Evolutionary conservation across 192 early-diverging fungal genomes (phyloP).

Genomic region (Podila verticillata): DNA sequence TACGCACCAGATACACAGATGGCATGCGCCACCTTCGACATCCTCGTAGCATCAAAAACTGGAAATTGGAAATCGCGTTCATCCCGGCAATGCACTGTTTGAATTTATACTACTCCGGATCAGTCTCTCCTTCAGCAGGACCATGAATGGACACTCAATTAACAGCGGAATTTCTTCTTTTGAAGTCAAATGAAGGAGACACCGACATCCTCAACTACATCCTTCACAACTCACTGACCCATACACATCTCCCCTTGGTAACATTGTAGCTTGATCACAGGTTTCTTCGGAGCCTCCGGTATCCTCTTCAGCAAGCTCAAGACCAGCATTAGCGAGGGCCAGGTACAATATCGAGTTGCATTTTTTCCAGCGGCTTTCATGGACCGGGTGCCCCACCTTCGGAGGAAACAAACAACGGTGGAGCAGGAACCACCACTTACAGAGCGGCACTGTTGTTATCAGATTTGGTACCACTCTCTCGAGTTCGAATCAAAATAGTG

Average conservation of each 20-base stretch:
- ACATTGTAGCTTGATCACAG: slow-evolving; percentile 63
- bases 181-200: no score
- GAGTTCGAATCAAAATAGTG: no score
- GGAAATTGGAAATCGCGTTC: neutral
- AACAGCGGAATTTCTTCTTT: no score
- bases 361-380: neutral
- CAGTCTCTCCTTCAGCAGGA: no score
- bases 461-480: no score
- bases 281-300: slow-evolving; percentile 72
- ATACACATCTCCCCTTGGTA: neutral
- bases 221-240: neutral
- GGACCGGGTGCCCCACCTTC: neutral
- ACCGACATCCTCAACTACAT: neutral
- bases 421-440: neutral
- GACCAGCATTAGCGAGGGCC: slow-evolving; percentile 68
- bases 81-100: no score
- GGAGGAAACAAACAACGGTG: no score
- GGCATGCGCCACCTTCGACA: neutral
- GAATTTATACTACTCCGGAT: no score
- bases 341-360: slow-evolving; percentile 51
- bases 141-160: no score
- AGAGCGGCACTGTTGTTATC: neutral
- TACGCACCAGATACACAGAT: neutral
- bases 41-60: neutral
- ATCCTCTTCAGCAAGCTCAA: slow-evolving; percentile 66